Evolutionary conservation across 176 grass and related monocot species (phyloP).

Genomic region (Neostapfia colusana): DNA sequence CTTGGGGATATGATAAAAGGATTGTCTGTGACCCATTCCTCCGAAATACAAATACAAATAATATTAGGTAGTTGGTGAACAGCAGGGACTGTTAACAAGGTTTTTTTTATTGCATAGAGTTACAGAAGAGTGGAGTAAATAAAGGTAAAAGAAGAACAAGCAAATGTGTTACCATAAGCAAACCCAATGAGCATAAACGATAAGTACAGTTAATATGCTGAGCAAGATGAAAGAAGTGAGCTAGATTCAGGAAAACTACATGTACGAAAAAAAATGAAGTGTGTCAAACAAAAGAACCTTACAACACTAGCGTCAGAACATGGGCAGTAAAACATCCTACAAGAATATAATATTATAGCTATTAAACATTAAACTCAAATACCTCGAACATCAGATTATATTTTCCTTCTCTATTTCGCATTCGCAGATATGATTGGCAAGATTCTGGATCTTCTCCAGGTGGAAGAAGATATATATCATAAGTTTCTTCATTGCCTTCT

Average conservation of each 20-base stretch:
- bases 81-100: neutral
- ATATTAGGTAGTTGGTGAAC: constrained; percentile 21
- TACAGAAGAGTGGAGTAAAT: neutral
- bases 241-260: neutral
- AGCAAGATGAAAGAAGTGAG: neutral
- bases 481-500: constrained; percentile 82
- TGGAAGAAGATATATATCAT: constrained; percentile 98
- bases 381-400: constrained; percentile 99
- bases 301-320: constrained; percentile 6
- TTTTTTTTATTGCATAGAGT: neutral
- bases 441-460: constrained; percentile 97
- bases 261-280: constrained; percentile 28
- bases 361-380: constrained; percentile 35
- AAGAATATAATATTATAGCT: neutral
- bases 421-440: constrained; percentile 96
- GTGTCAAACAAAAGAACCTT: neutral
- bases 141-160: constrained; percentile 7
- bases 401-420: constrained; percentile 98
- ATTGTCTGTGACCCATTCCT: constrained; percentile 97
- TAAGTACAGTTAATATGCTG: constrained; percentile 3
- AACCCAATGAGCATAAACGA: neutral
- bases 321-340: neutral
- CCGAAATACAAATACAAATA: constrained; percentile 32
- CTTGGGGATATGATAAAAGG: constrained; percentile 98
- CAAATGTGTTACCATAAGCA: constrained; percentile 4